Conservation (phyloP, 495 filamentous ascomycete species). For the Aspergillus wentii region DNA sequence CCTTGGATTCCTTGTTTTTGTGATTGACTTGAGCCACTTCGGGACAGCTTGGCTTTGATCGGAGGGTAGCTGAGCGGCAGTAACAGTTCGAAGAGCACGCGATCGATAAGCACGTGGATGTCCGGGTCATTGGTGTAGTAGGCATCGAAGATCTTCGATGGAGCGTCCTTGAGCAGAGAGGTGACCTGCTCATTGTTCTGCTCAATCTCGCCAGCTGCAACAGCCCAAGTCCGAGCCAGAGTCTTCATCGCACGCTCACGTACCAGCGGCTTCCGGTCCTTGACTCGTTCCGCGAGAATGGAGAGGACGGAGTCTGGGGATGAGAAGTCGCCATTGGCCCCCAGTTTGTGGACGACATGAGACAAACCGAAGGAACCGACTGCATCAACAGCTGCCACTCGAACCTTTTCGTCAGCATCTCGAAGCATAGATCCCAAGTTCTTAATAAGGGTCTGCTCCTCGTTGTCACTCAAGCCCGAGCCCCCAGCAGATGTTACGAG, state of each 20-base stretch:
- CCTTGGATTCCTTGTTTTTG: conserved; percentile 46
- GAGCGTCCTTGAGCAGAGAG: conserved; percentile 68
- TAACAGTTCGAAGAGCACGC: conserved; percentile 79
- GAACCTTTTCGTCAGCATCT: conserved; percentile 86
- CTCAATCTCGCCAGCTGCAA: conserved; percentile 80
- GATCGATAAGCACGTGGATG: conserved; percentile 77
- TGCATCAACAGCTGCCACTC: conserved; percentile 77
- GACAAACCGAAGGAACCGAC: conserved; percentile 72
- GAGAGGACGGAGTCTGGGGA: conserved; percentile 67
- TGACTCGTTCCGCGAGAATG: conserved; percentile 79
- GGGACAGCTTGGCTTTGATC: conserved; percentile 62
- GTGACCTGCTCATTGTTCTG: conserved; percentile 72
- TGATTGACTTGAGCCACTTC: conserved; percentile 53
- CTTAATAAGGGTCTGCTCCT: conserved; percentile 67
- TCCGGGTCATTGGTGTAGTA: conserved; percentile 89
- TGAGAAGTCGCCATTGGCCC: conserved; percentile 63
- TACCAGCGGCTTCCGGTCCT: conserved; percentile 78
- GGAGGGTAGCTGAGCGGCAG: conserved; percentile 83
- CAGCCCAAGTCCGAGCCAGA: conserved; percentile 83
- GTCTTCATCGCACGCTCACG: conserved; percentile 81
- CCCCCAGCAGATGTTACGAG: conserved; percentile 78
- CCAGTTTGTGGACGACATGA: conserved; percentile 76
- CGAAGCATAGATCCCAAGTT: conserved; percentile 74
- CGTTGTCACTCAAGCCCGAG: conserved; percentile 71
- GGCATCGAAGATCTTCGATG: conserved; percentile 79